Base-by-base conservation (phyloP, 192 early-diverging fungal genomes). In the Backusella circina region DNA sequence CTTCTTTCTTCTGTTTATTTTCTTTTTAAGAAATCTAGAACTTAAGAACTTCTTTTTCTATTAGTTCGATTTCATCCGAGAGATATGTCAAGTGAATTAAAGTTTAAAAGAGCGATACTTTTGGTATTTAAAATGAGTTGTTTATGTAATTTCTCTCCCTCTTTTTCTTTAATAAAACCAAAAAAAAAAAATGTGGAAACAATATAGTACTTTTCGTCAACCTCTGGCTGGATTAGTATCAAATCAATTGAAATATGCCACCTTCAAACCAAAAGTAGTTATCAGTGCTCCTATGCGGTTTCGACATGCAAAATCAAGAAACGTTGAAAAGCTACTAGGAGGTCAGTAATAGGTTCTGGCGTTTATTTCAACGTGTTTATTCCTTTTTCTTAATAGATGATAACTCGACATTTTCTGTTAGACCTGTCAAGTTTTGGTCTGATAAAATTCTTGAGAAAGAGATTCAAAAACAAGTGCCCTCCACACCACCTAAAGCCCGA, bases 351-450 rank as follows among this genome's bases (percentile, higher is more conserved):
- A 57, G n/a, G 9, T 26, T 26, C 41, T 26, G 12, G 12, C 23
- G 21, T 12, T 10, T 57, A 12, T 57, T 57, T 57, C 21, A n/a
- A 26, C 26, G 0, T 28, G 13, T 57, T 57, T 57, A 39, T 41
- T 7, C 15, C n/a, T 71, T 28, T 32, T 18, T 6, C 16, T 72
- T n/a, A n/a, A 23, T 61, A 73, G 71, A 73, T 10, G 57, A 80
- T 26, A 12, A 57, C 12, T 21, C n/a, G 65, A 64, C 70, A 1
- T 82, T 71, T 39, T 82, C 81, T 44, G 83, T 84, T 23, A 72
- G 76, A 12, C 83, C 83, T 50, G 57, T 84, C 3, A 70, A 73
- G 0, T 82, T 82, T 18, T 84, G 83, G 83, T 80, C 82, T 67
- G 83, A 84, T 71, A 82, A 80, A 28, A 47, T 84, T 7, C 33